Evolutionary conservation across 2,329 filamentous ascomycete genomes (phyloP).

Genomic region (Purpureocillium takamizusanense): DNA sequence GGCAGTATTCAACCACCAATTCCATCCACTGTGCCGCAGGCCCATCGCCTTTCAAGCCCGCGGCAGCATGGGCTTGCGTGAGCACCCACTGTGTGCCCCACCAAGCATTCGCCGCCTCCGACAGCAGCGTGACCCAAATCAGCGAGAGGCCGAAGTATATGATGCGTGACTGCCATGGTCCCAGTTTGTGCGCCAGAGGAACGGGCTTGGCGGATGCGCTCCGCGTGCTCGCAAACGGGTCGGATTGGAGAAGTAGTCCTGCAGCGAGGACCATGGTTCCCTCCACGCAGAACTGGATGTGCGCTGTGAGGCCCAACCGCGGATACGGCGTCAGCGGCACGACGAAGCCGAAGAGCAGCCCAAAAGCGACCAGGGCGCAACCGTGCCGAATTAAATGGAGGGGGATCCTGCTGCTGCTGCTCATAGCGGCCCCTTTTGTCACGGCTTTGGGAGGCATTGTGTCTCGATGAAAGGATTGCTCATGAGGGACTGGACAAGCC

Average conservation of each 20-base stretch:
- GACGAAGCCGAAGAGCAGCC: constrained; percentile 6
- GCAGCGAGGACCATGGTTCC: constrained; percentile 4
- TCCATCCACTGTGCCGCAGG: constrained; percentile 5
- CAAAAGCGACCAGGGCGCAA: constrained; percentile 2
- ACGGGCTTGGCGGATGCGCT: background rate
- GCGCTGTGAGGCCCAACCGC: constrained; percentile 5
- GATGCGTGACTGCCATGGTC: constrained; percentile 1
- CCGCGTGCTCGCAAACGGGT: background rate
- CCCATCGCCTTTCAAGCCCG: background rate
- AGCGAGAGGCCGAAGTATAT: constrained; percentile 1
- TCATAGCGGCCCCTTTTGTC: too few relatives aligned
- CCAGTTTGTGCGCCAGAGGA: constrained; percentile 1
- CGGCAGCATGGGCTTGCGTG: constrained; percentile 1
- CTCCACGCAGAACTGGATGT: constrained; percentile 4
- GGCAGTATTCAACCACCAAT: background rate
- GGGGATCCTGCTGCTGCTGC: constrained; percentile 2
- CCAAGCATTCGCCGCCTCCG: constrained; percentile 6
- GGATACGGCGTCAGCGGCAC: constrained; percentile 4
- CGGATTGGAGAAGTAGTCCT: constrained; percentile 3
- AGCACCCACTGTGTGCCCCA: constrained; percentile 4
- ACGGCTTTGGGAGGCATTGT: too few relatives aligned
- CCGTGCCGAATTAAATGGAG: constrained; percentile 5
- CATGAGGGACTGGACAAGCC: too few relatives aligned
- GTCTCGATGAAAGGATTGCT: too few relatives aligned
- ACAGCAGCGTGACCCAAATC: constrained; percentile 4